Conservation (phyloP, 2,329 filamentous ascomycete species). For the Pestalotiopsis sp. region DNA sequence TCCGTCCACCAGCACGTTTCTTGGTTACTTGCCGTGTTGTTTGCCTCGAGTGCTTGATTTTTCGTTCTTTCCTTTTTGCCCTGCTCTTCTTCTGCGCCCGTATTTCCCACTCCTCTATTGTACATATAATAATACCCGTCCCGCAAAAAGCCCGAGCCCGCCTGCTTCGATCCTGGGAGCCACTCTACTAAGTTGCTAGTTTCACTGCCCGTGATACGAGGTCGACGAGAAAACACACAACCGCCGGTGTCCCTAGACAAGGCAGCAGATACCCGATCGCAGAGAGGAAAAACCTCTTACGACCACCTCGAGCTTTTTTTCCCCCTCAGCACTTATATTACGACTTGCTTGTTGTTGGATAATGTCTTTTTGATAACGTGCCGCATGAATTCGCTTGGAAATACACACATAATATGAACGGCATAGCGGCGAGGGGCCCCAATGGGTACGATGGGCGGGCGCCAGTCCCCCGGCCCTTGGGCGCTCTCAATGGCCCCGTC, state of each 20-base stretch:
- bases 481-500: slow-evolving; percentile 45
- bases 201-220: not conserved
- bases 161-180: not conserved
- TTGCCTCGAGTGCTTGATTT: not conserved
- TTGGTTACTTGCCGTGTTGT: slow-evolving; percentile 5
- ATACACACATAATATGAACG: slow-evolving; percentile 13
- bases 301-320: not conserved
- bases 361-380: slow-evolving; percentile 13
- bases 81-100: not conserved
- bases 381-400: slow-evolving; percentile 6
- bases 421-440: slow-evolving; percentile 28
- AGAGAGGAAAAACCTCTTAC: not conserved
- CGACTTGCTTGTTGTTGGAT: not conserved
- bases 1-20: slow-evolving; percentile 1
- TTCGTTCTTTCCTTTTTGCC: not conserved
- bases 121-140: slow-evolving; percentile 4
- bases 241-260: not conserved
- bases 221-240: not conserved
- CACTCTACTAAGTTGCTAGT: not conserved
- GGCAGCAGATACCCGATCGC: not conserved
- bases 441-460: slow-evolving; percentile 32
- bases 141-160: not conserved
- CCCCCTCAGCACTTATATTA: not conserved
- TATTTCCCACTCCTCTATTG: not conserved
- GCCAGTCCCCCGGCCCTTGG: slow-evolving; percentile 20